Evolutionary conservation across 805 yeast genomes (phyloP), one percentile per base, ranked within the genome.

Genomic region (Wickerhamomyces tratensis): DNA sequence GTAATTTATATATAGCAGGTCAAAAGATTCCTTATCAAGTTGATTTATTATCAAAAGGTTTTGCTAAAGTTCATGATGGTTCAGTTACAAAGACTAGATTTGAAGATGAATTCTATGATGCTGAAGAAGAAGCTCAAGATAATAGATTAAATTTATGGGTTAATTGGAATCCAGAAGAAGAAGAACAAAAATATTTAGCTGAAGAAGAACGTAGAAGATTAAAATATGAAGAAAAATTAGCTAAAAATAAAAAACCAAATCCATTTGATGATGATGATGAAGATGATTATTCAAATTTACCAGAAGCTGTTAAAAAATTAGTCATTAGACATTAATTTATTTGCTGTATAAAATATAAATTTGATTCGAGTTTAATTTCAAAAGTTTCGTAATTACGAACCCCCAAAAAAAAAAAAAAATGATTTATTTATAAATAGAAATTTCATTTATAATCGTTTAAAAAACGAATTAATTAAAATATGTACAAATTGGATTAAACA

Each of bases 131-230:
- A 9, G 95, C 96, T 2, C 71, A 72, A 54, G 52, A 52, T 1
- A 62, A 59, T 31, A 72, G 69, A 51, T 58, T 69, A 49, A 94
- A 94, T 13, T 39, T 86, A 6, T 87, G 96, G 96, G 60, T 63
- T 29, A 57, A 74, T 49, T 82, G 74, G 54, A 79, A 70, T 43
- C 69, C 72, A 5, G 60, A 60, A 47, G 58, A 65, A 39, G 67
- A 62, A 34, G 67, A 57, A 60, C 43, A 60, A 53, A 41, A 58
- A 45, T 40, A 33, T 15, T 45, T 46, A 38, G 52, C 40, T 30
- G 51, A 50, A 35, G 56, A 56, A 38, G 51, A 39, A n/a, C 53
- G 53, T 44, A 51, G 56, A 50, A 45, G 44, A 42, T 41, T 42
- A 36, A 56, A 56, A 41, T 53, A 50, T 33, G 56, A 54, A 41